Evolutionary conservation across 306 rosid genomes (phyloP), one percentile per base, ranked within the genome.

Genomic region (Vigna mungo): DNA sequence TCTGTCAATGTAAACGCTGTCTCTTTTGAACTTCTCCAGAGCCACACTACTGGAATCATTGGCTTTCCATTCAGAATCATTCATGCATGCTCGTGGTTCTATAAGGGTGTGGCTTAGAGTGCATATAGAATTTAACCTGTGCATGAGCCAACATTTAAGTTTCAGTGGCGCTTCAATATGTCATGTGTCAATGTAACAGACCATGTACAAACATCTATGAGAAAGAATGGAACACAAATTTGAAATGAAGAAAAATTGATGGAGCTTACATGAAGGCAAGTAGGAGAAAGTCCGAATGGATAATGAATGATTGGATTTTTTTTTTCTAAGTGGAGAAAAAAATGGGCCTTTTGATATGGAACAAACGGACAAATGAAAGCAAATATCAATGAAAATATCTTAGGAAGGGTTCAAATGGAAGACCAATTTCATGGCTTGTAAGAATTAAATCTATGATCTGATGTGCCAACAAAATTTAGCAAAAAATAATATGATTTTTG

Each of bases 1-100:
- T 80, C 85, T 95, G 83, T 95, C 97, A 72, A 89, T 71, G 14
- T 93, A 95, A 58, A 85, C 77, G 30, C 97, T 85, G 62, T 92
- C 98, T 27, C 77, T 86, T 82, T 90, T 89, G 81, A 84, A 77
- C 86, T 88, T 95, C 85, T 87, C 85, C 74, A 86, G 71, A 72
- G 86, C 84, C 73, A 80, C 82, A n/a, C 78, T 75, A 78, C 61
- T 77, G 15, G 88, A 80, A 76, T 87, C 88, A 68, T 86, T 94
- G 51, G 82, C 20, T 70, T 83, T 86, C 78, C 85, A 32, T 41
- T 86, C 81, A 46, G 70, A 78, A 48, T 83, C 79, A 9, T 69
- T 74, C 58, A 54, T 27, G 80, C 89, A 65, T 20, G 61, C 68
- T 80, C 87, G 77, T 54, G 87, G 76, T 80, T 76, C 83, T 61